These are phyloP conservation scores for Lodderomyces elongisporus DNA, from an alignment of 1,139 yeast species.

Conservation along the genomic window DNA sequence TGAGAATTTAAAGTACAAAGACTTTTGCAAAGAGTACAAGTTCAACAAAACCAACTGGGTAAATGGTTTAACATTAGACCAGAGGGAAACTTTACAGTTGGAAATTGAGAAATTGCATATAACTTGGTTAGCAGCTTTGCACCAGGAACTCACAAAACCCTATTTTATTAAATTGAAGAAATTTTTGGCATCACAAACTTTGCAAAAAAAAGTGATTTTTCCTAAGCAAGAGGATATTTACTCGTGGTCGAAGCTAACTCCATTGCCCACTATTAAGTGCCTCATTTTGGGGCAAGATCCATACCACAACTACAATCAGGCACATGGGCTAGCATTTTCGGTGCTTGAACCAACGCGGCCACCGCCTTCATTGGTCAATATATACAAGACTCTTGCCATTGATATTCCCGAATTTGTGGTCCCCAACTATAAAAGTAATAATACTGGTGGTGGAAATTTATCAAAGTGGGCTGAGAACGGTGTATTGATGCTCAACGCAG, in stretches of 20 bases:
- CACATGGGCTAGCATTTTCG: slow-evolving; percentile 94
- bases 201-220: slow-evolving; percentile 47
- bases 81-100: slow-evolving; percentile 50
- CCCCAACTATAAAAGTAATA: slow-evolving; percentile 50
- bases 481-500: slow-evolving; percentile 80
- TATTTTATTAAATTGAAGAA: slow-evolving; percentile 72
- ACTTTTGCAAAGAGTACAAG: slow-evolving; percentile 16
- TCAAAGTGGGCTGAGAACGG: slow-evolving; percentile 74
- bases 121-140: slow-evolving; percentile 71
- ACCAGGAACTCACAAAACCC: slow-evolving; percentile 74
- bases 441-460: slow-evolving; percentile 71
- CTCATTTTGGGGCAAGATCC: slow-evolving; percentile 95
- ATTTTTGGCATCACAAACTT: slow-evolving; percentile 40
- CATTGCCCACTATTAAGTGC: slow-evolving; percentile 68
- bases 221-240: slow-evolving; percentile 80
- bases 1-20: too few relatives aligned
- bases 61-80: slow-evolving; percentile 46
- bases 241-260: slow-evolving; percentile 89
- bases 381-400: slow-evolving; percentile 68
- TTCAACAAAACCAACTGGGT: slow-evolving; percentile 57
- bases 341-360: slow-evolving; percentile 78
- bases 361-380: slow-evolving; percentile 88
- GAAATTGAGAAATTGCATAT: slow-evolving; percentile 70
- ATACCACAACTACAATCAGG: slow-evolving; percentile 86
- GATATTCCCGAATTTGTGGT: slow-evolving; percentile 55